Evolutionary conservation across 2,329 filamentous ascomycete species (phyloP), one percentile per base, ranked within the genome.

Genomic region (Zalaria obscura): DNA sequence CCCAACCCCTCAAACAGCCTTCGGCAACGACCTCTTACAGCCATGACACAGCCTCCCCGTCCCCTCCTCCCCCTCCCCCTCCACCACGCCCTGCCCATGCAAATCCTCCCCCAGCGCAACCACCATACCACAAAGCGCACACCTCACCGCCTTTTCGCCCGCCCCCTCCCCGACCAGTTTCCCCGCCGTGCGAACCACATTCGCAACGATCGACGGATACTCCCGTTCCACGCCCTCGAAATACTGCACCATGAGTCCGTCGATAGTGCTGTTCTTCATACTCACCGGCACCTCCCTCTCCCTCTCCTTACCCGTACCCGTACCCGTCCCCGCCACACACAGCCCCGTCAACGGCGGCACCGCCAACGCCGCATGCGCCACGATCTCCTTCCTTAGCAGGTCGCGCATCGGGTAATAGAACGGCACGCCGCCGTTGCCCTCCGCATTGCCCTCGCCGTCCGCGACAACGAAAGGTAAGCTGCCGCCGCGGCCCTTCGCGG

Each of bases 121-220:
- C 42, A 78, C 72, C 8, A 87, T 66, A 32, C 29, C 74, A 58
- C 86, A 93, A 5, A 89, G 58, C 29, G 72, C 69, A 53, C 86
- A 93, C 38, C 52, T 51, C 25, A 50, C 50, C 9, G 45, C 45
- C 51, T 54, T 56, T 36, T 52, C 54, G 5, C 57, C 58, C 1
- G 51, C 51, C 25, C 64, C 51, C 0, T 66, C 57, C 26, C 75
- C 63, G 36, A 78, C 68, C 34, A 96, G 69, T 62, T 93, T 94
- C 40, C 78, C 80, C n/a, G 83, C 80, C 29, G 89, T 98, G 47
- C 86, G 77, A 4, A 95, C 89, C 6, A 98, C 91, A 57, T 98
- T 98, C 28, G 88, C 82, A 50, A 98, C 88, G 42, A 96, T 86
- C 42, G 83, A 85, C 3, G 88, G 84, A 55, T 93, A 95, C 45